phyloP scores from a whole-genome alignment of 1,284 basidiomycete species.

The Naganishia sp. region DNA sequence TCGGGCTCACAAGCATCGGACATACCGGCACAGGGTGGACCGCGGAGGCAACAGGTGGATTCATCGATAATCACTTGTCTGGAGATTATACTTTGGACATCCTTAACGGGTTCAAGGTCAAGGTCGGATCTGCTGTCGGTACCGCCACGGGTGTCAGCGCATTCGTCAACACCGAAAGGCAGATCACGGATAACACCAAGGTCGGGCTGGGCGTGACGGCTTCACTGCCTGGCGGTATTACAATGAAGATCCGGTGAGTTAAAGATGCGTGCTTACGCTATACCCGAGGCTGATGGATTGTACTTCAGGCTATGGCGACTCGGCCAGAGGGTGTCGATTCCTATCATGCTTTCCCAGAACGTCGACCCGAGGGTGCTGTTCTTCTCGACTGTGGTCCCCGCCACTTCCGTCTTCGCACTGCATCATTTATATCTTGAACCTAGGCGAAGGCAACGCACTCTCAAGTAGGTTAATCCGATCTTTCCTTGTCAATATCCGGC shows the following conservation, averaged over 20 bases:
- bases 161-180: constrained; percentile 48
- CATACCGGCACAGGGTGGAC: constrained; percentile 49
- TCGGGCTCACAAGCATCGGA: constrained; percentile 47
- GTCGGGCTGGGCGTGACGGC: constrained; percentile 43
- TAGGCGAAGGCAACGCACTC: constrained; percentile 56
- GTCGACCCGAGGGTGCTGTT: constrained; percentile 58
- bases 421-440: constrained; percentile 65
- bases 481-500: neutral
- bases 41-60: constrained; percentile 46
- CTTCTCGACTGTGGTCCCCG: constrained; percentile 60
- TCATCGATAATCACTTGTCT: constrained; percentile 43
- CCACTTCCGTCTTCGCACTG: constrained; percentile 58
- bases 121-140: constrained; percentile 50
- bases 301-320: constrained; percentile 49
- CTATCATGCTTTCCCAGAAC: constrained; percentile 60
- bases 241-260: constrained; percentile 42
- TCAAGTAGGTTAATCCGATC: constrained; percentile 54
- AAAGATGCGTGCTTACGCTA: neutral
- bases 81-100: constrained; percentile 54
- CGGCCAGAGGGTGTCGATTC: constrained; percentile 61
- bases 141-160: constrained; percentile 38
- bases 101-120: constrained; percentile 55
- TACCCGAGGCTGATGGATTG: neutral
- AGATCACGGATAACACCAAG: constrained; percentile 45
- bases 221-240: constrained; percentile 43